Conservation (phyloP, 1,284 basidiomycete genomes). For the Ustilago loliicola region DNA sequence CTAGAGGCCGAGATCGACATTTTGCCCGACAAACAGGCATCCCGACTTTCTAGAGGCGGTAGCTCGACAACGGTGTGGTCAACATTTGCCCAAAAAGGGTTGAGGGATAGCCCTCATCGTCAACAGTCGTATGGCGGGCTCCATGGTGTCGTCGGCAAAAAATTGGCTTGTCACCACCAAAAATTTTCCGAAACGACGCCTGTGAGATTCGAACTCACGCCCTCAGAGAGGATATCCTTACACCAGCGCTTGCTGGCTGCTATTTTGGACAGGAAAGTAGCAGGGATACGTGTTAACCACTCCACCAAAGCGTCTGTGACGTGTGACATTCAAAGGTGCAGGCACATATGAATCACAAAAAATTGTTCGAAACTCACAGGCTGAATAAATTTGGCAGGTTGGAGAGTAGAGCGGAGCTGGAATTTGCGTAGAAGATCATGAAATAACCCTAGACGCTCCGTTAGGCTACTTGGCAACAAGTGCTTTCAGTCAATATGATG, state of each 20-base stretch:
- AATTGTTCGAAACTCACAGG: not conserved
- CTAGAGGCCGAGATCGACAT: slow-evolving; percentile 2
- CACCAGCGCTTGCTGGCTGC: slow-evolving; percentile 16
- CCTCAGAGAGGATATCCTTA: slow-evolving; percentile 59
- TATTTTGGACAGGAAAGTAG: slow-evolving; percentile 22
- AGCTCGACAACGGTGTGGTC: slow-evolving; percentile 3
- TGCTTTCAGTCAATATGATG: no score
- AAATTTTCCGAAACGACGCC: slow-evolving; percentile 45
- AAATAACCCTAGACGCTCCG: not conserved
- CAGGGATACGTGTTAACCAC: slow-evolving; percentile 61
- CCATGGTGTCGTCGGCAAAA: not conserved
- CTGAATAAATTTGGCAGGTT: not conserved
- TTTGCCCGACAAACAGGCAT: slow-evolving; percentile 1
- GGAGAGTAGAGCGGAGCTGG: slow-evolving; percentile 8
- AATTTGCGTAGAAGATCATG: slow-evolving; percentile 11
- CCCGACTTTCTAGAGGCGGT: slow-evolving; percentile 9
- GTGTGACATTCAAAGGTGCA: not conserved
- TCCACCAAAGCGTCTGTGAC: slow-evolving; percentile 50
- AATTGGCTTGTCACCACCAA: not conserved
- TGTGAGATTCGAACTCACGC: slow-evolving; percentile 60
- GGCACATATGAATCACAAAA: not conserved
- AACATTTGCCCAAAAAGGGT: slow-evolving; percentile 13
- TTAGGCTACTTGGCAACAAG: no score
- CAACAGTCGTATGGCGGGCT: slow-evolving; percentile 4
- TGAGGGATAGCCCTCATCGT: slow-evolving; percentile 20